Evolutionary conservation across 129 eudicot species (phyloP), one percentile per base, ranked within the genome.

Genomic region (Arctium lappa): DNA sequence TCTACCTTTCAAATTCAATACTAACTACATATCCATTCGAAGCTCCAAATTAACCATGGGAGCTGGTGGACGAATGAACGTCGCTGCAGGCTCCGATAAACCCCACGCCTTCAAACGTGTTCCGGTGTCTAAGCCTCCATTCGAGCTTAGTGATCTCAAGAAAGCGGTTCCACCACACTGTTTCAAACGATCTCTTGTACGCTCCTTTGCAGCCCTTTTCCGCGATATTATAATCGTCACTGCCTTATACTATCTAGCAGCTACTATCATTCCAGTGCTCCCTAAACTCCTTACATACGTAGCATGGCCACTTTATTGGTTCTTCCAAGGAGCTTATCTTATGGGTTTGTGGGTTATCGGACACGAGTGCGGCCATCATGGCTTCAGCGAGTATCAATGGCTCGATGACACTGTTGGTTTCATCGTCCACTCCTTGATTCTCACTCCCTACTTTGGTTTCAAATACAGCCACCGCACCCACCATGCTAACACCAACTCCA

Each of bases 141-240:
- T 86, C 69, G 81, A 80, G 33, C 79, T 86, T 4, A 73, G 86
- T 3, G 88, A 86, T 36, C 69, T 86, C 29, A 86, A 78, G 72
- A 82, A 86, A 82, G 88, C 86, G 2, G 78, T 86, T 7, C 88
- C 88, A 18, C 86, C 88, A 5, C 88, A 86, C 68, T 86, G 88
- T 63, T 86, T 86, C 73, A 79, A 77, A 2, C 86, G 86, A 16
- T 77, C 83, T 32, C 86, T 86, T n/a, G 9, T 73, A 1, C 83
- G 79, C 72, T 86, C 89, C 0, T 39, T 69, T 6, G 65, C 78
- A 40, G 78, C 74, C 38, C 77, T 86, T 16, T 72, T 86, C 0
- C 81, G 78, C 8, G 89, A 86, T 18, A 8, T 82, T 2, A 44
- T 78, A 8, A 80, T 84, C 12, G 60, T 73, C 40, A 53, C 40